Evolutionary conservation across 2,329 filamentous ascomycete species (phyloP).

Genomic region (Davidsoniella australis): DNA sequence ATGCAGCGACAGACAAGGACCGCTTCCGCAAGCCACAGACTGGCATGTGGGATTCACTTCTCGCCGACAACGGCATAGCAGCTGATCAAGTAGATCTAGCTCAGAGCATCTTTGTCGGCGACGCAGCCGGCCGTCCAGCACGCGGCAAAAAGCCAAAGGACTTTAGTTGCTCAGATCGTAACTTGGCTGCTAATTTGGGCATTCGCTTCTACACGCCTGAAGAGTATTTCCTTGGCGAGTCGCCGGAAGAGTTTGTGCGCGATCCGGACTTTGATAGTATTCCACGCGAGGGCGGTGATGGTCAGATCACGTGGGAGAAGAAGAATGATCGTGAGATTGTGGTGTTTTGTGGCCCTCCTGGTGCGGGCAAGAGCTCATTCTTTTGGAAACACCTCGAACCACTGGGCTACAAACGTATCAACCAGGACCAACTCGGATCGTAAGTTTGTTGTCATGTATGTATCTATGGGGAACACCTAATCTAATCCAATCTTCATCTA

Average conservation of each 20-base stretch:
- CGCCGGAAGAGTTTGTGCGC: conserved; percentile 46
- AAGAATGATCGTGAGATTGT: conserved; percentile 56
- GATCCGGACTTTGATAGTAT: conserved; percentile 54
- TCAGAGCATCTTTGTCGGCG: conserved; percentile 72
- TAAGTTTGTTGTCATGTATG: conserved; percentile 15
- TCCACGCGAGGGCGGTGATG: conserved; percentile 18
- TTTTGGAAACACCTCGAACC: conserved; percentile 65
- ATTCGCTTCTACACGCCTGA: conserved; percentile 75
- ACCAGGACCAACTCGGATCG: conserved; percentile 77
- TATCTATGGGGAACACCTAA: not conserved
- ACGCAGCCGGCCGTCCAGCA: conserved; percentile 52
- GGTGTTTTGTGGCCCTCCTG: conserved; percentile 75
- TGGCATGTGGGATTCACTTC: conserved; percentile 67
- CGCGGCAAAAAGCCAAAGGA: conserved; percentile 28
- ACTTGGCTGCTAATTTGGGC: conserved; percentile 73
- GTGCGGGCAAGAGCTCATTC: conserved; percentile 82
- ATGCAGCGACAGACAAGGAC: conserved; percentile 74
- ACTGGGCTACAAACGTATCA: conserved; percentile 67
- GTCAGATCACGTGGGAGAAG: conserved; percentile 33
- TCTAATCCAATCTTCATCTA: conserved; percentile 13
- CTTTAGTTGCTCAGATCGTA: conserved; percentile 51
- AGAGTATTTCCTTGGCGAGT: conserved; percentile 66
- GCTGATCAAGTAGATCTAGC: conserved; percentile 46
- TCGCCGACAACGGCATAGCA: conserved; percentile 41
- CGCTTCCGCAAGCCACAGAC: conserved; percentile 69